Conservation (phyloP, 2,329 filamentous ascomycete genomes). For the Fusarium humuli region DNA sequence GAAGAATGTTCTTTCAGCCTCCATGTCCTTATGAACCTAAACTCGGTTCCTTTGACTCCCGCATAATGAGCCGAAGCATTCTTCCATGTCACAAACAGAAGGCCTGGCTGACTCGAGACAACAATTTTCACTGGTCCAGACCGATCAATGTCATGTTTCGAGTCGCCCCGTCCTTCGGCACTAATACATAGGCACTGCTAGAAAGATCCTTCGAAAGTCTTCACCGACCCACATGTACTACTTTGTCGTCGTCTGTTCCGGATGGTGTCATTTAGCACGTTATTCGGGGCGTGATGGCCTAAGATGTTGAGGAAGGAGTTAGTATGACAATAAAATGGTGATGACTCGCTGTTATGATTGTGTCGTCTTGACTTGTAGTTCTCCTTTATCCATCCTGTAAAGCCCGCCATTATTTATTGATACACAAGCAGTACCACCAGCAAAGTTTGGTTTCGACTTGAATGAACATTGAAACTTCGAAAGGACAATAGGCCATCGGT, state of each 20-base stretch:
- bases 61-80: background rate
- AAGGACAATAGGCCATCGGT: background rate
- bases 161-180: constrained; percentile 34
- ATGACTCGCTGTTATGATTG: constrained; percentile 22
- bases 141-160: constrained; percentile 32
- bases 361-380: constrained; percentile 9
- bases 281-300: constrained; percentile 46
- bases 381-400: constrained; percentile 3
- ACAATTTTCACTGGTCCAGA: constrained; percentile 28
- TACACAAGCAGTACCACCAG: background rate
- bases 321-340: constrained; percentile 39
- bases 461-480: background rate
- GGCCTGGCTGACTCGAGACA: constrained; percentile 28
- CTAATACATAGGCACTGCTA: constrained; percentile 37
- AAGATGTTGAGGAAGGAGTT: constrained; percentile 21
- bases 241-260: constrained; percentile 34
- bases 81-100: constrained; percentile 12
- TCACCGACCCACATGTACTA: constrained; percentile 44
- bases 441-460: background rate
- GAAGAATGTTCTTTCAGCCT: background rate
- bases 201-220: constrained; percentile 33
- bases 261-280: constrained; percentile 50
- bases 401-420: constrained; percentile 1
- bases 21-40: background rate
- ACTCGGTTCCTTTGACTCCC: background rate